phyloP scores from a whole-genome alignment of 805 yeast genomes.

The Yarrowia hollandica region DNA sequence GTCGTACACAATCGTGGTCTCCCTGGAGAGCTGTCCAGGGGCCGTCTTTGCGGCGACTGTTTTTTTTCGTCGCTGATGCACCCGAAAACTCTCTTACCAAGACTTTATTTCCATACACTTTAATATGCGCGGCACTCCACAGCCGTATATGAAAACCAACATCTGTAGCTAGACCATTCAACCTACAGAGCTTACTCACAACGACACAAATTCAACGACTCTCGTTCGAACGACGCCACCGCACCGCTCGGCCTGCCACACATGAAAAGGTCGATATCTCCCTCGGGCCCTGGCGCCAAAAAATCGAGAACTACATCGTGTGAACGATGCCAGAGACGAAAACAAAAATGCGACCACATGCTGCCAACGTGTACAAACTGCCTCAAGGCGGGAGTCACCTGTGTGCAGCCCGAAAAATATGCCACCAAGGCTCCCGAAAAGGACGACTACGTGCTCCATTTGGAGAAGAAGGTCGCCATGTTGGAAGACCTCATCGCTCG shows the following conservation, averaged over 20 bases:
- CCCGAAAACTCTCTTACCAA: background rate
- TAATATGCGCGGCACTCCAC: constrained; percentile 28
- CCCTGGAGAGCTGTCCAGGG: too few species aligned
- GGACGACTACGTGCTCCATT: constrained; percentile 57
- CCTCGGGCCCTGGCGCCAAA: constrained; percentile 21
- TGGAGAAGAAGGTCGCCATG: constrained; percentile 56
- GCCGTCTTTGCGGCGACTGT: background rate
- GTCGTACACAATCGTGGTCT: too few species aligned
- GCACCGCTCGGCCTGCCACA: background rate
- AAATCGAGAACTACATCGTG: constrained; percentile 36
- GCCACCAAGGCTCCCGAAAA: constrained; percentile 49
- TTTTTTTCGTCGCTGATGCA: background rate
- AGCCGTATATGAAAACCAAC: constrained; percentile 19
- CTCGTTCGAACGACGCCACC: background rate
- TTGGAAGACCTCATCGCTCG: constrained; percentile 47
- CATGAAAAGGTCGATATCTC: constrained; percentile 26
- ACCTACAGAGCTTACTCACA: background rate
- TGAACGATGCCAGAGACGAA: constrained; percentile 36
- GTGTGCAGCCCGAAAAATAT: constrained; percentile 65
- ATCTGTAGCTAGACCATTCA: background rate
- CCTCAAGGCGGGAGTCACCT: constrained; percentile 59
- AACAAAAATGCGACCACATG: constrained; percentile 58
- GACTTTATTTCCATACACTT: constrained; percentile 19
- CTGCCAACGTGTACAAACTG: constrained; percentile 67
- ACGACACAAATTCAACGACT: background rate